Evolutionary conservation across 208 protist genomes (phyloP), one percentile per base, ranked within the genome.

Genomic region (Leishmania lainsoni): DNA sequence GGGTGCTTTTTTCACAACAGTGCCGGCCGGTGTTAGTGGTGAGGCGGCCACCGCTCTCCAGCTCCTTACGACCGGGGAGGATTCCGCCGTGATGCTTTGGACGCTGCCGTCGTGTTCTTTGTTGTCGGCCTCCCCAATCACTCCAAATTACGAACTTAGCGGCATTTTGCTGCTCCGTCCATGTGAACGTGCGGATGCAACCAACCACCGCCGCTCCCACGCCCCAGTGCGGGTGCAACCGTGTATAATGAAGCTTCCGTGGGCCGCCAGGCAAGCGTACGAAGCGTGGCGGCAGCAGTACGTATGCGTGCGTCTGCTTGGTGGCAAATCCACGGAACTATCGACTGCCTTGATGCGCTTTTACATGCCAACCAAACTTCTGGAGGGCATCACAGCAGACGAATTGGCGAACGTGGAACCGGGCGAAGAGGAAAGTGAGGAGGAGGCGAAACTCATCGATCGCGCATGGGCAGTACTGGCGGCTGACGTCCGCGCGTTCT

Each of bases 11-110:
- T 80, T 84, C 45, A 71, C 76, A 1, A 48, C 26, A 26, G 61
- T 59, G 10, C 52, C 45, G 22, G 66, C 70, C 5, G 78, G 58
- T 3, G 78, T 61, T 0, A 29, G 39, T 51, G 48, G 10, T 63
- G 10, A 48, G 29, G 75, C n/a, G 39, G 80, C 69, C 0, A 58
- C 56, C 1, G 35, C 29, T 6, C 26, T 45, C 16, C 66, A 71
- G 56, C 79, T 88, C 52, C 3, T 89, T 45, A 76, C 83, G 4
- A 78, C 76, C 14, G 79, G 76, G 1, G 83, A 84, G 76, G 75
- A 81, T 26, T 32, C 63, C 3, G 68, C 52, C 5, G 56, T 81
- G 26, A 75, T 81, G 69, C 52, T 52, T 66, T 85, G 81, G 81
- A 52, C 48, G 10, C 58, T 85, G 10, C 70, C 81, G 49, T 68